Evolutionary conservation across 805 yeast genomes (phyloP).

Genomic region (Metschnikowia reukaufii): DNA sequence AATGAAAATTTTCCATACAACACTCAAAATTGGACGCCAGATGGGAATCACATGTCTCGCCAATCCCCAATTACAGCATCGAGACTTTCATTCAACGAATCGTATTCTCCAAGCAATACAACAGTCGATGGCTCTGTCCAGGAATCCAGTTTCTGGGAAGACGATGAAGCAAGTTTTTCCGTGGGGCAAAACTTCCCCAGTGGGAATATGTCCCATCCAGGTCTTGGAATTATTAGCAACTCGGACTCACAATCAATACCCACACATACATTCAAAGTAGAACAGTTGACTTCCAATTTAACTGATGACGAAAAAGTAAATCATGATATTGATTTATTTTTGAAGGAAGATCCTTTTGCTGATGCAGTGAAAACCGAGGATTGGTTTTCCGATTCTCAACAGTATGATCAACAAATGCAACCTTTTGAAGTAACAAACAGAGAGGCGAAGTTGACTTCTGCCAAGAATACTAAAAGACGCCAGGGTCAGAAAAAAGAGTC

Average conservation of each 20-base stretch:
- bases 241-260: not conserved
- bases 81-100: conserved; percentile 5
- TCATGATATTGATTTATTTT: not conserved
- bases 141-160: not conserved
- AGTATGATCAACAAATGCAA: not conserved
- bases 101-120: not conserved
- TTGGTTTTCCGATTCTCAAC: conserved; percentile 5
- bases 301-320: not conserved
- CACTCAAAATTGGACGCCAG: conserved; percentile 3
- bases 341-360: conserved; percentile 6
- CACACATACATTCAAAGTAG: not conserved
- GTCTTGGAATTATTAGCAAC: not conserved
- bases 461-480: too few species aligned
- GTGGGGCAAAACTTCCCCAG: not conserved
- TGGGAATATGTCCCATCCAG: not conserved
- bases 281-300: not conserved
- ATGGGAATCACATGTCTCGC: not conserved
- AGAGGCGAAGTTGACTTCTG: not conserved
- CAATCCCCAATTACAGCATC: conserved; percentile 3
- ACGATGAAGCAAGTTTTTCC: not conserved
- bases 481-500: not conserved
- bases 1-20: not conserved
- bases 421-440: not conserved
- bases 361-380: not conserved
- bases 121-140: not conserved